Percentiles rank a stretch among this genome's conserved stretches.
Conservation (phyloP, 768 basidiomycete species). For the Termitomyces sp. region DNA sequence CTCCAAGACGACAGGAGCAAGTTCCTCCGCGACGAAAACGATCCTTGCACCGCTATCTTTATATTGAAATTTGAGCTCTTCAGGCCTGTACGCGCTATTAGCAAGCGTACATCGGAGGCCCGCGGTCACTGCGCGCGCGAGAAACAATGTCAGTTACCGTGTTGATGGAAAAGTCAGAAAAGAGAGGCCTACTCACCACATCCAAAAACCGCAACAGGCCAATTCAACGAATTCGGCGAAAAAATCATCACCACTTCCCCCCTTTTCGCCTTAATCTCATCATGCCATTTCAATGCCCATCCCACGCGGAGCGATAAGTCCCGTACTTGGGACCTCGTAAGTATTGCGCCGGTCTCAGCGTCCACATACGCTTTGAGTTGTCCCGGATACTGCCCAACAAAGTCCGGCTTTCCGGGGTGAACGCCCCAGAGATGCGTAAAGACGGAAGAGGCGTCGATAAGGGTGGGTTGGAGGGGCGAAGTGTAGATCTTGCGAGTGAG, state of each 20-base stretch:
- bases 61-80: conserved; percentile 71
- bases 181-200: conserved; percentile 24
- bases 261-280: conserved; percentile 27
- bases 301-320: conserved; percentile 52
- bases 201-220: conserved; percentile 44
- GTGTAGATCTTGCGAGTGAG: conserved; percentile 35
- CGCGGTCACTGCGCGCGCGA: conserved; percentile 41
- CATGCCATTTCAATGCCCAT: conserved; percentile 49
- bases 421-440: conserved; percentile 44
- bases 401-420: conserved; percentile 16
- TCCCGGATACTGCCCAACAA: conserved; percentile 39
- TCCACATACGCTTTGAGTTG: conserved; percentile 59
- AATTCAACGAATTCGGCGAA: conserved; percentile 59
- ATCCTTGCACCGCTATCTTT: conserved; percentile 57
- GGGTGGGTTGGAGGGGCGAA: conserved; percentile 35
- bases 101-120: conserved; percentile 67
- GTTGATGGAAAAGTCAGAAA: neutral
- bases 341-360: conserved; percentile 46
- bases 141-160: neutral
- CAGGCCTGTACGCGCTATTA: conserved; percentile 65
- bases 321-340: conserved; percentile 53
- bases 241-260: conserved; percentile 63
- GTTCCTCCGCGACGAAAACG: conserved; percentile 60
- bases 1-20: conserved; percentile 47
- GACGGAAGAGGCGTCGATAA: conserved; percentile 35